Conservation (phyloP, 2,329 filamentous ascomycete genomes). For the Ascochyta pisi region DNA sequence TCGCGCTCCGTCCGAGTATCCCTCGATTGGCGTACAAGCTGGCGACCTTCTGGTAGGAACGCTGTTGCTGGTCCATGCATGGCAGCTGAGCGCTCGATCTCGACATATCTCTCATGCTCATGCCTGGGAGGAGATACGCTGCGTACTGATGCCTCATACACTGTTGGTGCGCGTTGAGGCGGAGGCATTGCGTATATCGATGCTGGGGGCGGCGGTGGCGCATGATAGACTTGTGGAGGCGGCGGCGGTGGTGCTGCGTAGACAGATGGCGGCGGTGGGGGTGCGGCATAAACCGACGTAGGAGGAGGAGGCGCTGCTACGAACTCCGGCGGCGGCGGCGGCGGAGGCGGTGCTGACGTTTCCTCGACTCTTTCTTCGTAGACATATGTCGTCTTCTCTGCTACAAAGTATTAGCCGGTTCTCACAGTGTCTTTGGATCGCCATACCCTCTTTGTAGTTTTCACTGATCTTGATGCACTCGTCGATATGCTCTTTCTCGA, state of each 20-base stretch:
- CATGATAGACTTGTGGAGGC: constrained; percentile 13
- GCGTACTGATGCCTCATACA: constrained; percentile 45
- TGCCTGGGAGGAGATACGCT: constrained; percentile 42
- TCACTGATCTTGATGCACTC: constrained; percentile 85
- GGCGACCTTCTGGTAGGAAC: constrained; percentile 54
- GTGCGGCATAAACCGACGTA: constrained; percentile 20
- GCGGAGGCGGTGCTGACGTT: constrained; percentile 28
- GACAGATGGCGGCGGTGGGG: constrained; percentile 19
- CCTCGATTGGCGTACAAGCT: constrained; percentile 24
- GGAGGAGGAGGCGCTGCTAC: constrained; percentile 26
- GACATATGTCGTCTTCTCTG: constrained; percentile 48
- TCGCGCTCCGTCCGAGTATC: constrained; percentile 61
- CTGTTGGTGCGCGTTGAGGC: constrained; percentile 31
- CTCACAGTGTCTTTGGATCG: background rate
- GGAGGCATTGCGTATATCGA: constrained; percentile 24
- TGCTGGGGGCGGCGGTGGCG: constrained; percentile 30
- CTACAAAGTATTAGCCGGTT: background rate
- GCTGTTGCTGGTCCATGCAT: constrained; percentile 57
- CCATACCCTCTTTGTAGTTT: constrained; percentile 65
- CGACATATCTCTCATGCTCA: constrained; percentile 45
- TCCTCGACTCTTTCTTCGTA: constrained; percentile 39
- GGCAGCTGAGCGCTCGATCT: constrained; percentile 56
- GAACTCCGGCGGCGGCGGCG: constrained; percentile 31
- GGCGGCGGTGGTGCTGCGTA: constrained; percentile 24
- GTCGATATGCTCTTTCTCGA: constrained; percentile 91